Evolutionary conservation across 2,329 filamentous ascomycete species (phyloP), one percentile per base, ranked within the genome.

Genomic region (Colletotrichum sidae): DNA sequence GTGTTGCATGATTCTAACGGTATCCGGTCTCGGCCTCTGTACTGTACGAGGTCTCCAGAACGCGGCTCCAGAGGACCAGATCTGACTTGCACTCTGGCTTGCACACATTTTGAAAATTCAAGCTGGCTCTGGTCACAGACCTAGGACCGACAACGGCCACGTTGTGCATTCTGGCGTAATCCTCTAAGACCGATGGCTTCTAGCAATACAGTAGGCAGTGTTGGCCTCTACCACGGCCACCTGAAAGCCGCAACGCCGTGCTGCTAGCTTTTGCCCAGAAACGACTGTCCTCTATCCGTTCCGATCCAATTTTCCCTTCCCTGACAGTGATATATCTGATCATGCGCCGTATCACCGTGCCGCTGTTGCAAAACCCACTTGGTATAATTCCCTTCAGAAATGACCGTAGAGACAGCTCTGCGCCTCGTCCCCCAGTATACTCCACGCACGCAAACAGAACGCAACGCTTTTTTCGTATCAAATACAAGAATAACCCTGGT

Each of bases 331-430:
- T 50, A 42, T 57, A 59, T 41, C 58, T 52, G 59, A 56, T 52
- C 53, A 58, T 62, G 55, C 66, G 66, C 64, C 67, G 17, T 52
- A 51, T 55, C 54, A 63, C 58, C 67, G 33, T 35, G 60, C 42
- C 39, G 46, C 35, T 34, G 38, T 54, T 45, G 35, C 60, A 17
- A 42, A 67, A 46, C 57, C 49, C 59, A 15, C 37, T 49, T 67
- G 64, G 64, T 65, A 65, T 59, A 59, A 53, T 44, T 49, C n/a
- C 51, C 44, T 59, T 55, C 64, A 63, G 58, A 65, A 67, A 65
- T 35, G 64, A 67, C 54, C 60, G 49, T 67, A 49, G 60, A 50
- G 53, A 50, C 42, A 50, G 59, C 44, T 38, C 11, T 55, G 45
- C 47, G 33, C 50, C 54, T 17, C 39, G 38, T 50, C 12, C 60